A percentile compares a stretch with the other conserved stretches of the same genome.
Conservation (phyloP, 176 grass and related monocot genomes). For the Lolium perenne region DNA sequence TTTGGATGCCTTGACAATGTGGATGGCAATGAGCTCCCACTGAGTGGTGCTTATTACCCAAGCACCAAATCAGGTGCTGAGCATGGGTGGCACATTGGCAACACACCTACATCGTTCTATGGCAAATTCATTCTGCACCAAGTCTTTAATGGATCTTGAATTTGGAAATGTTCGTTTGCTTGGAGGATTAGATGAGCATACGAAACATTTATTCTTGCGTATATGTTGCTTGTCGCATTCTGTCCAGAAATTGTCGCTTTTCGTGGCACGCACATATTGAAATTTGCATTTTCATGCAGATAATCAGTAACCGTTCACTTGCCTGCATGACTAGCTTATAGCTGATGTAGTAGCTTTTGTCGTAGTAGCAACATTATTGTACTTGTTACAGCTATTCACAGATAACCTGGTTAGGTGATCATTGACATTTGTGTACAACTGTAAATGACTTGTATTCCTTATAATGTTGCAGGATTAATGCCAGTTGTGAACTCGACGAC, state of each 20-base stretch:
- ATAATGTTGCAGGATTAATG: conserved; percentile 66
- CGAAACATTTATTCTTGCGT: neutral
- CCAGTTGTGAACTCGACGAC: conserved; percentile 79
- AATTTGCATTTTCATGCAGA: conserved; percentile 26
- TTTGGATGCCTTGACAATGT: conserved; percentile 15
- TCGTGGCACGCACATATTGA: neutral
- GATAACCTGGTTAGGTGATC: neutral
- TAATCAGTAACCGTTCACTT: neutral
- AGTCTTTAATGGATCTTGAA: conserved; percentile 36
- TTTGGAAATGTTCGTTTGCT: conserved; percentile 20
- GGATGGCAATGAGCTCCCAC: conserved; percentile 28
- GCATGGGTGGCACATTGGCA: neutral
- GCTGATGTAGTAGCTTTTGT: neutral
- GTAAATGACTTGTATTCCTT: conserved; percentile 31
- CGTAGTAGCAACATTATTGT: neutral
- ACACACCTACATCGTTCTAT: too few relatives aligned
- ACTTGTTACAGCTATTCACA: conserved; percentile 18
- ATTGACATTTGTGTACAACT: conserved; percentile 21
- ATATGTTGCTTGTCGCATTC: neutral
- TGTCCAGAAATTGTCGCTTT: neutral
- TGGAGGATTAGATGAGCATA: conserved; percentile 35
- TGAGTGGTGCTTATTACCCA: neutral
- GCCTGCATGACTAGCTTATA: conserved; percentile 19
- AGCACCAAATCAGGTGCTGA: neutral
- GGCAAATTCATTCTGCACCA: neutral